Evolutionary conservation across 2,329 filamentous ascomycete genomes (phyloP), one percentile per base, ranked within the genome.

Genomic region (Diaporthe humulicola): DNA sequence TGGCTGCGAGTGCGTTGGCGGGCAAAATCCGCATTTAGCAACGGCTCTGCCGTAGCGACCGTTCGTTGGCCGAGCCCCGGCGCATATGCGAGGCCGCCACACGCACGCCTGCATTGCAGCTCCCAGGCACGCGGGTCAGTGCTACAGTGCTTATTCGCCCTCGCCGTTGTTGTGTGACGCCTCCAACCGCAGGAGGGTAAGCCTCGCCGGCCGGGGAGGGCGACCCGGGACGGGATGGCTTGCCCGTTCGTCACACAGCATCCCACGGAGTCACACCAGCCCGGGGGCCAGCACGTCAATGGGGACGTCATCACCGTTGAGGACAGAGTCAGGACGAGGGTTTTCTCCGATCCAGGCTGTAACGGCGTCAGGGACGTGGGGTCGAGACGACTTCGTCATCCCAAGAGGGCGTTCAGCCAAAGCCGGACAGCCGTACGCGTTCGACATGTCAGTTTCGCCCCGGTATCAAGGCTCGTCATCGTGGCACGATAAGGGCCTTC

Each of bases 171-270:
- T 54, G 64, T 54, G 64, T 30, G 33, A 40, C 64, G 40, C 45
- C 33, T 67, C 64, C 61, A 6, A 1, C 30, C 28, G 22, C 30
- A 25, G 30, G 22, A 3, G 28, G 45, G 12, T 15, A 17, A 14
- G 30, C 19, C 54, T 30, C 58, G 38, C 64, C 30, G 64, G 30
- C 22, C 45, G 45, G 64, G 45, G 64, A 67, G 8, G 64, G 33
- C 64, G 28, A 67, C 8, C 64, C 64, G 33, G 45, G n/a, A 54
- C 33, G 33, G 45, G 33, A 14, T 40, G 64, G 48, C 48, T 69
- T 64, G 60, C 40, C 48, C 45, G 61, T 19, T 14, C n/a, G 64
- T 69, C 33, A 69, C 64, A 54, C 61, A 69, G 45, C 64, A 52
- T 33, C 7, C n/a, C 33, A 17, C 33, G n/a, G 22, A 69, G 64